Conservation (phyloP, 805 yeast species). For the Pichia thaimueangensis region DNA sequence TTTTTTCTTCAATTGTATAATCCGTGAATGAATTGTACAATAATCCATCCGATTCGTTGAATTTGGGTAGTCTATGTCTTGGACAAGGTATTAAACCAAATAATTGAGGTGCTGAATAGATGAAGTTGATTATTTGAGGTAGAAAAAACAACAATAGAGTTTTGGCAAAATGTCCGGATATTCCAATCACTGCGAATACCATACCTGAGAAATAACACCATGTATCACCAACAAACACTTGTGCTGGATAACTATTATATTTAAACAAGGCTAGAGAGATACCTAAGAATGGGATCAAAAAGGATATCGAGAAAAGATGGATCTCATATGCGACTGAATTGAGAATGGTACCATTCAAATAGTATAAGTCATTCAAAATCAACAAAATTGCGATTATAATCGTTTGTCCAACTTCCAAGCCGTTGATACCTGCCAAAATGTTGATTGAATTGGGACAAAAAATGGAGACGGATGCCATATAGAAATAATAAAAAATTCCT, state of each 20-base stretch:
- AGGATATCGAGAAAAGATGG: slow-evolving; percentile 73
- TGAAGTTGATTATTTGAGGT: slow-evolving; percentile 87
- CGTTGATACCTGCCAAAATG: slow-evolving; percentile 93
- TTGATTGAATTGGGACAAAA: slow-evolving; percentile 96
- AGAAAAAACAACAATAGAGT: slow-evolving; percentile 79
- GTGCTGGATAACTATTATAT: slow-evolving; percentile 87
- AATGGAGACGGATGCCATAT: slow-evolving; percentile 88
- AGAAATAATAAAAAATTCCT: slow-evolving; percentile 72
- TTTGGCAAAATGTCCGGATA: slow-evolving; percentile 92
- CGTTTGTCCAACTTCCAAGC: slow-evolving; percentile 94
- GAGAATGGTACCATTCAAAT: slow-evolving; percentile 48
- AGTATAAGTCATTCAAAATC: slow-evolving; percentile 70
- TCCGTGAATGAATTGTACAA: slow-evolving; percentile 66
- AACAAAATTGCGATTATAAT: slow-evolving; percentile 68
- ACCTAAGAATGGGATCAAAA: slow-evolving; percentile 82
- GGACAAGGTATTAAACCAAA: slow-evolving; percentile 89
- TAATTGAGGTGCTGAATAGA: slow-evolving; percentile 89
- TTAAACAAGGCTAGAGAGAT: slow-evolving; percentile 70
- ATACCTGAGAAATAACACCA: slow-evolving; percentile 97
- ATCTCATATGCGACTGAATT: slow-evolving; percentile 64
- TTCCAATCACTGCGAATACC: slow-evolving; percentile 97
- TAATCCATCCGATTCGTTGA: slow-evolving; percentile 59
- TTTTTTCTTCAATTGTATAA: slow-evolving; percentile 23
- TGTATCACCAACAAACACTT: slow-evolving; percentile 95
- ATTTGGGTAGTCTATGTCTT: slow-evolving; percentile 84